Evolutionary conservation across 768 basidiomycete species (phyloP).

Genomic region (Asterophora parasitica): DNA sequence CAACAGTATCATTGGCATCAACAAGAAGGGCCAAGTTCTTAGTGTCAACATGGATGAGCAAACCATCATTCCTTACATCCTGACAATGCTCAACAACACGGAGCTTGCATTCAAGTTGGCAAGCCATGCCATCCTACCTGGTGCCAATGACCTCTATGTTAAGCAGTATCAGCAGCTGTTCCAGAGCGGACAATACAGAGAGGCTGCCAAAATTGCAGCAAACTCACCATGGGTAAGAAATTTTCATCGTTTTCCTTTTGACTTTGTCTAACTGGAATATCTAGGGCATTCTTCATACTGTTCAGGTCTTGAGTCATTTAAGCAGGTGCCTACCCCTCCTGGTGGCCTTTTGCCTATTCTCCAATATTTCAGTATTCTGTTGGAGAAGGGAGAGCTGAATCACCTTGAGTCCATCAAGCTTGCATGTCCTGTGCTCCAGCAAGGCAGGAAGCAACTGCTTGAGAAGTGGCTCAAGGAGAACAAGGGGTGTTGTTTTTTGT

Average conservation of each 20-base stretch:
- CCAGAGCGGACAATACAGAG: slow-evolving; percentile 80
- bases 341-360: slow-evolving; percentile 93
- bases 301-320: slow-evolving; percentile 95
- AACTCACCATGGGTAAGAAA: slow-evolving; percentile 82
- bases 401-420: slow-evolving; percentile 94
- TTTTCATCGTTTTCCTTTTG: slow-evolving; percentile 14
- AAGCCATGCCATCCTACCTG: slow-evolving; percentile 92
- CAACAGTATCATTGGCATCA: slow-evolving; percentile 97
- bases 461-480: slow-evolving; percentile 99
- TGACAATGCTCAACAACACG: slow-evolving; percentile 91
- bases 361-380: slow-evolving; percentile 97
- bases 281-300: slow-evolving; percentile 87
- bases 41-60: slow-evolving; percentile 96
- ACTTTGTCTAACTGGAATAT: slow-evolving; percentile 5
- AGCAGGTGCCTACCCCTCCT: slow-evolving; percentile 82
- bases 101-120: slow-evolving; percentile 98
- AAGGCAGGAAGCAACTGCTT: slow-evolving; percentile 92
- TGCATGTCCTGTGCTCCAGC: slow-evolving; percentile 93
- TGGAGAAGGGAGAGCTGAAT: slow-evolving; percentile 98
- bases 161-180: slow-evolving; percentile 93
- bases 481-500: slow-evolving; percentile 56
- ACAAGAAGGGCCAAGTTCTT: slow-evolving; percentile 98
- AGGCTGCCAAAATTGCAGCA: slow-evolving; percentile 96
- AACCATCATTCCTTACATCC: slow-evolving; percentile 92
- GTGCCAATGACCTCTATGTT: slow-evolving; percentile 94